phyloP scores from a whole-genome alignment of 306 rosid genomes.

The Quercus engelmannii region DNA sequence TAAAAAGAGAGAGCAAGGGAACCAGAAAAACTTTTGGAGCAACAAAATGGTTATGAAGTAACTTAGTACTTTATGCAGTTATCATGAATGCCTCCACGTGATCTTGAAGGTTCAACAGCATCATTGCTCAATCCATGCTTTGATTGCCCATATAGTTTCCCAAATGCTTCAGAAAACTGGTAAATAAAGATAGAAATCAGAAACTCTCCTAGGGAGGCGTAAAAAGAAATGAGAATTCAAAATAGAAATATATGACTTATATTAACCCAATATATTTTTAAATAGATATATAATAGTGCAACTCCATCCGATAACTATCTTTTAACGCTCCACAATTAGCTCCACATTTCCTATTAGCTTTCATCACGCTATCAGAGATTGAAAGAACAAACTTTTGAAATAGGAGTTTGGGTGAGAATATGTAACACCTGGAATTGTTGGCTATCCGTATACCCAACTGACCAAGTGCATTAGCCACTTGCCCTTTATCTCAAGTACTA shows the following conservation, averaged over 20 bases:
- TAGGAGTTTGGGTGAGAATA: background rate
- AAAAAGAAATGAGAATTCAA: background rate
- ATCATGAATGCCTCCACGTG: conserved; percentile 71
- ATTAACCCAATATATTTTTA: background rate
- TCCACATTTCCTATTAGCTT: background rate
- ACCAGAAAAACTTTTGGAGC: background rate
- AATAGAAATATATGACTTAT: background rate
- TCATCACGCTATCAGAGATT: conserved; percentile 4
- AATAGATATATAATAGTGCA: background rate
- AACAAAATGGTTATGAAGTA: conserved; percentile 4
- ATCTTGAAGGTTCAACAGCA: conserved; percentile 65
- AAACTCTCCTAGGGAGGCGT: background rate
- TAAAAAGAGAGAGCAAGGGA: conserved; percentile 4
- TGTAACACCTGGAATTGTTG: background rate
- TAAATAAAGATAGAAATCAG: conserved; percentile 9
- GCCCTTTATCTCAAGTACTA: background rate
- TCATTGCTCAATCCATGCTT: conserved; percentile 59
- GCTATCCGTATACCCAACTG: background rate
- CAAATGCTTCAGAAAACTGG: conserved; percentile 92
- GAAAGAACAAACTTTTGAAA: background rate
- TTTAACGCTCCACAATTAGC: background rate
- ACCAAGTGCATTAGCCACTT: background rate
- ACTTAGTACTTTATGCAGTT: conserved; percentile 76
- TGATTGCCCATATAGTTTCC: conserved; percentile 78
- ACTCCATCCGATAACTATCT: background rate